phyloP scores from a whole-genome alignment of 768 basidiomycete species.

The Tulasnella sp. region DNA sequence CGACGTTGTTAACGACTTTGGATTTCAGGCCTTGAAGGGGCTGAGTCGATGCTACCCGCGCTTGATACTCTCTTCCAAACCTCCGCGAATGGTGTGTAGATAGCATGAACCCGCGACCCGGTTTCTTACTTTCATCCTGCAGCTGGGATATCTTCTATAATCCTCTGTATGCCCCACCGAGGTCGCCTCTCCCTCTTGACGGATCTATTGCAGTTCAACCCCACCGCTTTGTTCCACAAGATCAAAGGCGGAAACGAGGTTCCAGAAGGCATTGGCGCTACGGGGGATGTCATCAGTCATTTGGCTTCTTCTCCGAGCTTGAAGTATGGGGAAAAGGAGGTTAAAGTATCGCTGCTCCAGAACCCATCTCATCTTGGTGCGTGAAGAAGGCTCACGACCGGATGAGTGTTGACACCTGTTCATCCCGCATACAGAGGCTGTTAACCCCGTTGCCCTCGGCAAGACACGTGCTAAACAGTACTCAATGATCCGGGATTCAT shows the following conservation, averaged over 20 bases:
- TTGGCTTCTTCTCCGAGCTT: conserved; percentile 67
- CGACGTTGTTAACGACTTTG: conserved; percentile 41
- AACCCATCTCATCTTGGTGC: conserved; percentile 74
- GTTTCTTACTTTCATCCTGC: not conserved
- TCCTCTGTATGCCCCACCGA: conserved; percentile 68
- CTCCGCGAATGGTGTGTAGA: conserved; percentile 53
- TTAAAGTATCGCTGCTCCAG: conserved; percentile 75
- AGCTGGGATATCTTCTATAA: conserved; percentile 66
- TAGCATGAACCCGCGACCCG: not conserved
- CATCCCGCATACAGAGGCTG: conserved; percentile 56
- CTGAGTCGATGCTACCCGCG: conserved; percentile 90
- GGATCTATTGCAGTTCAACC: conserved; percentile 64
- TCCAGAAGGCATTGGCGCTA: conserved; percentile 60
- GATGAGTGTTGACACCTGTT: not conserved
- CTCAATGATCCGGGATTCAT: conserved; percentile 63
- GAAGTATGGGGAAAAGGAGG: conserved; percentile 47
- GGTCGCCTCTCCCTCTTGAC: conserved; percentile 79
- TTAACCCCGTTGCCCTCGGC: conserved; percentile 82
- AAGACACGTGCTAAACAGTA: conserved; percentile 91
- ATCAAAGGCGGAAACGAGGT: conserved; percentile 74
- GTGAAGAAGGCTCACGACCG: conserved; percentile 18
- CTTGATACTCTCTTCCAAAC: conserved; percentile 69
- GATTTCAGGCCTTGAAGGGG: conserved; percentile 89
- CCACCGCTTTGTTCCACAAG: conserved; percentile 76
- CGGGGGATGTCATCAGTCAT: conserved; percentile 88